These are phyloP conservation scores for Pseudozyma thailandica DNA, from an alignment of 1,284 basidiomycete genomes.

Conservation along the genomic window DNA sequence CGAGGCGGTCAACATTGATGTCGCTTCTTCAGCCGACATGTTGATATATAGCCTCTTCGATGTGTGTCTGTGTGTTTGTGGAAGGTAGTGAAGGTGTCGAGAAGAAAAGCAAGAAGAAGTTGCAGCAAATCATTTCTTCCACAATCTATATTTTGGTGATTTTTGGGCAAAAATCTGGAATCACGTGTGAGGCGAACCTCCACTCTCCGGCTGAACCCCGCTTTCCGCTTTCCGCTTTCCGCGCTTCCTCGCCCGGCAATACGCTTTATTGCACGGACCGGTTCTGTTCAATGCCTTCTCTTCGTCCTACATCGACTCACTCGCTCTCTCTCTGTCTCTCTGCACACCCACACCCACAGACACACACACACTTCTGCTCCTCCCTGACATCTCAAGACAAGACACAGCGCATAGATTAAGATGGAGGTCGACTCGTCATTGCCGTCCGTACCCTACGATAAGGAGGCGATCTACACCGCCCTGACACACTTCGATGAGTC, in stretches of 20 bases:
- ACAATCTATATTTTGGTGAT: too few species aligned
- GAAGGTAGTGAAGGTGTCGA: background rate
- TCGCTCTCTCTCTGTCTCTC: background rate
- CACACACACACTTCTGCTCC: background rate
- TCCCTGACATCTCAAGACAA: background rate
- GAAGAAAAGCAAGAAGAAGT: background rate
- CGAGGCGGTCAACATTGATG: background rate
- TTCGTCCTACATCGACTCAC: background rate
- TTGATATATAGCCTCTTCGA: background rate
- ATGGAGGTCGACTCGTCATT: slow-evolving; percentile 24
- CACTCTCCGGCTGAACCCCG: slow-evolving; percentile 1
- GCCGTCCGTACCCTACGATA: slow-evolving; percentile 32
- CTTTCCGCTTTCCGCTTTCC: slow-evolving; percentile 1
- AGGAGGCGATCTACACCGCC: slow-evolving; percentile 35
- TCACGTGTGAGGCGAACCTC: slow-evolving; percentile 15
- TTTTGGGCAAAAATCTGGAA: slow-evolving; percentile 7
- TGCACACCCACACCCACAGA: background rate
- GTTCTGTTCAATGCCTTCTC: background rate
- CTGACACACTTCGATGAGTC: slow-evolving; percentile 31
- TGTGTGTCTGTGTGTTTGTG: background rate
- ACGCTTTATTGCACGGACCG: slow-evolving; percentile 6
- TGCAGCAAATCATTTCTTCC: slow-evolving; percentile 2
- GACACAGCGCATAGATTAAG: background rate
- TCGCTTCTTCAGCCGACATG: slow-evolving; percentile 19
- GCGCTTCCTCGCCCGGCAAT: slow-evolving; percentile 6